Evolutionary conservation across 208 protist species (phyloP).

Genomic region (Leishmania gerbilli): DNA sequence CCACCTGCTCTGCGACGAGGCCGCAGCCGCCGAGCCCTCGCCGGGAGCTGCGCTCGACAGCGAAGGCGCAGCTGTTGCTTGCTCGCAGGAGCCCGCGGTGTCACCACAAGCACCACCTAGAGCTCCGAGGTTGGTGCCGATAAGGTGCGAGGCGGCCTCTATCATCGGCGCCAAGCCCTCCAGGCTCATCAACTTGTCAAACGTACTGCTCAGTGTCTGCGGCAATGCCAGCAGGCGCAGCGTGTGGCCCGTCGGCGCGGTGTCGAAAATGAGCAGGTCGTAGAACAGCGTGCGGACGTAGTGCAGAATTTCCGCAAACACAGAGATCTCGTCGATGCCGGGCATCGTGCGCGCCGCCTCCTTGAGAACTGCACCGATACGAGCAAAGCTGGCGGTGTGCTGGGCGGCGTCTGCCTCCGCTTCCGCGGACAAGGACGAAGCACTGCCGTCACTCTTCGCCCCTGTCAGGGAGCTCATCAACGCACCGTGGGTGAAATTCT

Average conservation of each 20-base stretch:
- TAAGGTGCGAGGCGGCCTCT: slow-evolving; percentile 35
- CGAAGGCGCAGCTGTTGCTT: neutral
- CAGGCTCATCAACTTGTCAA: slow-evolving; percentile 51
- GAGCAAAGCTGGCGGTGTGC: slow-evolving; percentile 30
- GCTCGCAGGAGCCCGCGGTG: neutral
- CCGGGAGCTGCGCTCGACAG: neutral
- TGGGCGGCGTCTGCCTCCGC: neutral
- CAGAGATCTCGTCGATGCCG: slow-evolving; percentile 98
- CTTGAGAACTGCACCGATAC: slow-evolving; percentile 49
- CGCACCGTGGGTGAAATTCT: slow-evolving; percentile 35
- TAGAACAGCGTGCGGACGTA: slow-evolving; percentile 92
- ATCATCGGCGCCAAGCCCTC: slow-evolving; percentile 55
- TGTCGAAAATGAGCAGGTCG: slow-evolving; percentile 98
- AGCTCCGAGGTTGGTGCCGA: slow-evolving; percentile 10
- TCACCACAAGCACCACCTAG: neutral
- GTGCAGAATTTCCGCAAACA: slow-evolving; percentile 96
- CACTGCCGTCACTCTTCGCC: neutral
- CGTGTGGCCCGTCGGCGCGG: slow-evolving; percentile 99
- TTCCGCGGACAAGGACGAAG: neutral
- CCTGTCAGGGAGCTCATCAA: slow-evolving; percentile 13
- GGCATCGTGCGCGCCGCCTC: slow-evolving; percentile 82
- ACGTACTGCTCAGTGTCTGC: slow-evolving; percentile 49
- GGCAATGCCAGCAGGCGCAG: slow-evolving; percentile 95
- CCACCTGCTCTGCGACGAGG: neutral
- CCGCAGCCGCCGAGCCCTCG: neutral